phyloP scores from a whole-genome alignment of 2,329 filamentous ascomycete species.

The Aspergillus neoniger region DNA sequence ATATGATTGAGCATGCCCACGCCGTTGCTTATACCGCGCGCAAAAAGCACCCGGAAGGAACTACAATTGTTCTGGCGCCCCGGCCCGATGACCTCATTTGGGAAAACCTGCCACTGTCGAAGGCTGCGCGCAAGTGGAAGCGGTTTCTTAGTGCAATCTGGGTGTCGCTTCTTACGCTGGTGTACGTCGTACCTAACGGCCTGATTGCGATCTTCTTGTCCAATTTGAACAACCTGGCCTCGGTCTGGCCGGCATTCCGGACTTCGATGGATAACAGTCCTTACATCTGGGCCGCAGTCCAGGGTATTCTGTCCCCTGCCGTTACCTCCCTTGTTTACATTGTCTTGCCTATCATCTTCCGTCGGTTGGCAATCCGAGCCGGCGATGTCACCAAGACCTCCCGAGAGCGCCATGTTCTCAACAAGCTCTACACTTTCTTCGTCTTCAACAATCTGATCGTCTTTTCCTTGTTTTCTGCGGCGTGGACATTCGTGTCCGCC shows the following conservation, averaged over 20 bases:
- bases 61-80: conserved; percentile 76
- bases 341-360: conserved; percentile 86
- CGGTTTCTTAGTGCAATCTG: conserved; percentile 80
- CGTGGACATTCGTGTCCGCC: conserved; percentile 71
- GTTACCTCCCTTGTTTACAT: conserved; percentile 86
- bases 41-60: conserved; percentile 77
- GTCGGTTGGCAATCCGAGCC: conserved; percentile 76
- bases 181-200: conserved; percentile 91
- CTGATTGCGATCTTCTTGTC: conserved; percentile 92
- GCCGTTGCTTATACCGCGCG: conserved; percentile 79
- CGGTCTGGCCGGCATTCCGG: conserved; percentile 76
- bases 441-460: conserved; percentile 95
- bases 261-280: conserved; percentile 63
- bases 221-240: conserved; percentile 77
- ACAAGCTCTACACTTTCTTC: conserved; percentile 92
- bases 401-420: conserved; percentile 85
- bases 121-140: conserved; percentile 68
- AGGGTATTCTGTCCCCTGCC: conserved; percentile 87
- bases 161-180: conserved; percentile 74
- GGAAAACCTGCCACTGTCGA: conserved; percentile 81
- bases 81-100: conserved; percentile 91
- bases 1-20: conserved; percentile 84
- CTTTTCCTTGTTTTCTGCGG: conserved; percentile 85
- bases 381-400: conserved; percentile 92
- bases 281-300: conserved; percentile 78